These are phyloP conservation scores for Symbiodinium natans DNA, from an alignment of 73 alveolate species.

Conservation along the genomic window DNA sequence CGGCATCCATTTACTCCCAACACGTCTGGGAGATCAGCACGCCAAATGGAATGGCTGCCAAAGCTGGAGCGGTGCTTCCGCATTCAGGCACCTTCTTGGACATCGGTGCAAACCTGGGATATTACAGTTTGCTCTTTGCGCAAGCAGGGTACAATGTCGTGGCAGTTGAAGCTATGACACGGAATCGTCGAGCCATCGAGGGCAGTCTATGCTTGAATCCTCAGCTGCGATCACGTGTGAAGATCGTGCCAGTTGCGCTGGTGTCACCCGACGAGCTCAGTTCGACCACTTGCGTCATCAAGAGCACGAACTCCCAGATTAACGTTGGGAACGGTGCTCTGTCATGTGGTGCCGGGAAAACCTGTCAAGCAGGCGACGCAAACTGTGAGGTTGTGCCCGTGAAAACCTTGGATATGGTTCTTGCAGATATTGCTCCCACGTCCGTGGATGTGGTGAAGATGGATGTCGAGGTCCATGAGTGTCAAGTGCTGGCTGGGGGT, in stretches of 20 bases:
- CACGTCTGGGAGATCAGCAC: background rate
- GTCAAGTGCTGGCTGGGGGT: constrained; percentile 20
- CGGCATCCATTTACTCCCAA: background rate
- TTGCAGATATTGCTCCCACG: background rate
- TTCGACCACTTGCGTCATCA: background rate
- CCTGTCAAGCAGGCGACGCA: background rate
- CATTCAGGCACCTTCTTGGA: background rate
- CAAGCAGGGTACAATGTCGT: background rate
- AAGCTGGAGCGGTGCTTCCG: background rate
- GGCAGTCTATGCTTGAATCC: constrained; percentile 39
- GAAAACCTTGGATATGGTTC: constrained; percentile 4
- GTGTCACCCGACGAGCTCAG: constrained; percentile 10
- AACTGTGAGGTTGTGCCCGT: constrained; percentile 6
- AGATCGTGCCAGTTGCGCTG: constrained; percentile 12
- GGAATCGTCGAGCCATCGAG: constrained; percentile 37
- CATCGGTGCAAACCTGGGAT: constrained; percentile 15
- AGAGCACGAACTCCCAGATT: background rate
- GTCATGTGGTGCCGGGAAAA: background rate
- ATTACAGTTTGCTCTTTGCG: constrained; percentile 1
- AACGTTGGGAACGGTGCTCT: background rate
- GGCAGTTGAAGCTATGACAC: constrained; percentile 48
- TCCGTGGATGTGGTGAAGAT: constrained; percentile 23
- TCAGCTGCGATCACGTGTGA: background rate
- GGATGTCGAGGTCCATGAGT: constrained; percentile 33
- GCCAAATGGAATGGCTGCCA: background rate